Evolutionary conservation across 305 asterid species (phyloP).

Genomic region (Coffea humblotiana): DNA sequence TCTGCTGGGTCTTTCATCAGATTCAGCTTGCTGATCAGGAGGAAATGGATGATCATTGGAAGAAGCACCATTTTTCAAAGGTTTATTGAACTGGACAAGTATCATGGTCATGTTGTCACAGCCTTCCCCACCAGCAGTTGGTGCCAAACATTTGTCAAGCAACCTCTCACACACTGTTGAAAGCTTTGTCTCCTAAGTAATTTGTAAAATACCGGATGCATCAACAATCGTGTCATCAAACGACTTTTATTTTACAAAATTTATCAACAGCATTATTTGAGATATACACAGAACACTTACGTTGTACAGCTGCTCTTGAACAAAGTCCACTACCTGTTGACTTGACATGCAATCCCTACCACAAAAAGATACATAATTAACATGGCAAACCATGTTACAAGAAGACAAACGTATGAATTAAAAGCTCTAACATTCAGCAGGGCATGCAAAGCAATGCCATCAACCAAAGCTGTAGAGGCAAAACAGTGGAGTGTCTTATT

Average conservation of each 20-base stretch:
- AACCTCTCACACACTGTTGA: constrained; percentile 76
- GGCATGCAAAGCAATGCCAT: neutral
- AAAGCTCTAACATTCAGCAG: neutral
- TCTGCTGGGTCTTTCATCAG: constrained; percentile 13
- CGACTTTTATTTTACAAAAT: neutral
- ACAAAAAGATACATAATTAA: constrained; percentile 7
- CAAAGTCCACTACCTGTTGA: constrained; percentile 77
- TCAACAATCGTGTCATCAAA: constrained; percentile 3
- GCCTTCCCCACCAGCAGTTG: constrained; percentile 83
- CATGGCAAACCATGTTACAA: neutral
- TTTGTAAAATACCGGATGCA: constrained; percentile 13
- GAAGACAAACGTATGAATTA: neutral
- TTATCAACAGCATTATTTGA: neutral
- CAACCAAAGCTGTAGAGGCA: neutral
- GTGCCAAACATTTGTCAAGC: constrained; percentile 82
- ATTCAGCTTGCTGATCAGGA: constrained; percentile 28
- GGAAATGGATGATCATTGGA: constrained; percentile 32
- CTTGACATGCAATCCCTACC: constrained; percentile 96
- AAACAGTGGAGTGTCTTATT: neutral
- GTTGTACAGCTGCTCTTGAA: constrained; percentile 48
- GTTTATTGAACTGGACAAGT: constrained; percentile 70
- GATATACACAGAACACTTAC: constrained; percentile 44
- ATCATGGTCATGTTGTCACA: constrained; percentile 99
- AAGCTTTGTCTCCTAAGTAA: constrained; percentile 69
- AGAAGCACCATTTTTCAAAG: constrained; percentile 13